Evolutionary conservation across 352 stramenopile species (phyloP).

Genomic region (Globisporangium rhizosaccharum): DNA sequence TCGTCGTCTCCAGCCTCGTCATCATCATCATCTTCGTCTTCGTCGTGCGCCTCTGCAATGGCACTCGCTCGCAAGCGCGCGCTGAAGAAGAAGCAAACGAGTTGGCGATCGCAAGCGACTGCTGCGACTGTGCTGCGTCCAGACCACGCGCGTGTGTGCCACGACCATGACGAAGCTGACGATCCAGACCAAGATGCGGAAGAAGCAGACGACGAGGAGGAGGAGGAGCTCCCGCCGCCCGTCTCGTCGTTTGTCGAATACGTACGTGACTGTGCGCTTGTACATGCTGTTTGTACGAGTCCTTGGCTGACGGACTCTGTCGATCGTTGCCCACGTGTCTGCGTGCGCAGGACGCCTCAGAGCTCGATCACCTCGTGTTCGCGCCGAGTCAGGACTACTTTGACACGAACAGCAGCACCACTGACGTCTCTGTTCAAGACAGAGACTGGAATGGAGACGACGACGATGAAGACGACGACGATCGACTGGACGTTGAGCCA

Average conservation of each 20-base stretch:
- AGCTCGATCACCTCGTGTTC: slow-evolving; percentile 13
- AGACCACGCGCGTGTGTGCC: not conserved
- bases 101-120: too few relatives aligned
- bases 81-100: slow-evolving; percentile 3
- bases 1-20: slow-evolving; percentile 9
- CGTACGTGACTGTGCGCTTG: slow-evolving; percentile 2
- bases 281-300: not conserved
- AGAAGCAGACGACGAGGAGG: slow-evolving; percentile 1
- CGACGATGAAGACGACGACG: slow-evolving; percentile 1
- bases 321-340: not conserved
- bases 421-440: too few relatives aligned
- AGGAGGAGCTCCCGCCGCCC: slow-evolving; percentile 5
- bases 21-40: slow-evolving; percentile 10
- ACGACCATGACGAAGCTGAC: not conserved
- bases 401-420: not conserved
- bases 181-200: too few relatives aligned
- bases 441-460: not conserved
- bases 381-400: slow-evolving; percentile 18
- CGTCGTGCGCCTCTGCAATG: slow-evolving; percentile 6
- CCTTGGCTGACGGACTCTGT: not conserved
- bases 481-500: not conserved
- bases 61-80: slow-evolving; percentile 12
- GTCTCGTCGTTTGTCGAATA: slow-evolving; percentile 17
- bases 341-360: slow-evolving; percentile 11
- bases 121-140: too few relatives aligned